Conservation (phyloP, 2,329 filamentous ascomycete genomes). For the Botrytis tulipae region DNA sequence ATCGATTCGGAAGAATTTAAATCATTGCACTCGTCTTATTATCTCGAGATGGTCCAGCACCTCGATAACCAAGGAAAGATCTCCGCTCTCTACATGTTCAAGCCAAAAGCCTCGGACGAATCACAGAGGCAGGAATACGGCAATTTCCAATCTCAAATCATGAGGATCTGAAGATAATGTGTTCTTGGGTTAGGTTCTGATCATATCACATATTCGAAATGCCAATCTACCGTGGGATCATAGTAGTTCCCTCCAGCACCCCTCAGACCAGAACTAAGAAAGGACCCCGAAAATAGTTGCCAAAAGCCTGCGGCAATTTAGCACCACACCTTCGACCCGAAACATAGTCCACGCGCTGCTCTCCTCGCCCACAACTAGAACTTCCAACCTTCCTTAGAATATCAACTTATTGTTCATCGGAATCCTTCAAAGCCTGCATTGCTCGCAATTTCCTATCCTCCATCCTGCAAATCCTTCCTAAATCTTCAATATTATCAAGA, state of each 20-base stretch:
- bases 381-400: not conserved
- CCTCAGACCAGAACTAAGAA: not conserved
- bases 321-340: not conserved
- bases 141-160: not conserved
- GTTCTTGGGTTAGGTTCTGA: not conserved
- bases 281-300: not conserved
- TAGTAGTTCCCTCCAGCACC: too few species aligned
- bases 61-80: not conserved
- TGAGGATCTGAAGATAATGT: not conserved
- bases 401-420: not conserved
- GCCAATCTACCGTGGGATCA: too few species aligned
- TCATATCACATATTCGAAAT: not conserved
- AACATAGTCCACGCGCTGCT: not conserved
- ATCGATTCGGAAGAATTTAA: not conserved
- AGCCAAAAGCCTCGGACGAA: too few species aligned
- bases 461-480: not conserved
- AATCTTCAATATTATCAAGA: not conserved
- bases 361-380: rapidly evolving
- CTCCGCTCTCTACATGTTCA: too few species aligned
- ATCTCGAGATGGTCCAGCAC: rapidly evolving
- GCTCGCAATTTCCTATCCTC: not conserved
- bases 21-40: rapidly evolving
- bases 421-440: not conserved
- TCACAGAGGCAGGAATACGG: too few species aligned
- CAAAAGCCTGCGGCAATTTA: not conserved